These are phyloP conservation scores for Vigna angularis DNA, from an alignment of 306 rosid genomes.

Conservation along the genomic window DNA sequence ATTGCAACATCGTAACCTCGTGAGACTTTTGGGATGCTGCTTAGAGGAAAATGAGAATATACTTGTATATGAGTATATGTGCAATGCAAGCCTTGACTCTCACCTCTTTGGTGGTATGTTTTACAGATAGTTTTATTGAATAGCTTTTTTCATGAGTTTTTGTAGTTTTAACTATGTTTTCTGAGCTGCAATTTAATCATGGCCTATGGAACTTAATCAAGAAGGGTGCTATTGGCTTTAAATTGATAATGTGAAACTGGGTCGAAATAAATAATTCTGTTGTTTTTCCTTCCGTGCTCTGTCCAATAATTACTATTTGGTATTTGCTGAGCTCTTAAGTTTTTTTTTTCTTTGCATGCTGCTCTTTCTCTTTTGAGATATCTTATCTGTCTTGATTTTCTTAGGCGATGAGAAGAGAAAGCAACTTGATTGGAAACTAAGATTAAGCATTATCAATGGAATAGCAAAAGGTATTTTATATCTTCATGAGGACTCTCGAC, in stretches of 20 bases:
- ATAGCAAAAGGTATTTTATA: slow-evolving; percentile 60
- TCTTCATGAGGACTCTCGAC: slow-evolving; percentile 62
- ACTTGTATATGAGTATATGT: slow-evolving; percentile 64
- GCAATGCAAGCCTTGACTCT: slow-evolving; percentile 57
- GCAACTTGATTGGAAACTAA: slow-evolving; percentile 48
- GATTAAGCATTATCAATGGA: slow-evolving; percentile 49
- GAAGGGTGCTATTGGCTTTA: background rate
- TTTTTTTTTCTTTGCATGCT: background rate
- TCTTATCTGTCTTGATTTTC: background rate
- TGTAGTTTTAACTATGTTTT: background rate
- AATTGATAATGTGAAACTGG: background rate
- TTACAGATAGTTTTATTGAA: background rate
- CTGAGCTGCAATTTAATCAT: background rate
- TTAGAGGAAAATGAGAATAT: slow-evolving; percentile 61
- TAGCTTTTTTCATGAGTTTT: background rate
- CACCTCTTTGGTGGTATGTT: slow-evolving; percentile 60
- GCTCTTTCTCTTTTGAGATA: background rate
- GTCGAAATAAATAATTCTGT: background rate
- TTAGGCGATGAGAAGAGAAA: slow-evolving; percentile 46
- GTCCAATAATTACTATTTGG: background rate
- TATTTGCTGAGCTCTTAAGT: background rate
- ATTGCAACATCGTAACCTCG: slow-evolving; percentile 69
- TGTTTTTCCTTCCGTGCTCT: background rate
- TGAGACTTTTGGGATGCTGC: slow-evolving; percentile 65
- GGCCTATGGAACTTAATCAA: background rate